A percentile compares a stretch with the other conserved stretches of the same genome.
Evolutionary conservation across 1,284 basidiomycete genomes (phyloP).

Genomic region (Ceratobasidium papillatum): DNA sequence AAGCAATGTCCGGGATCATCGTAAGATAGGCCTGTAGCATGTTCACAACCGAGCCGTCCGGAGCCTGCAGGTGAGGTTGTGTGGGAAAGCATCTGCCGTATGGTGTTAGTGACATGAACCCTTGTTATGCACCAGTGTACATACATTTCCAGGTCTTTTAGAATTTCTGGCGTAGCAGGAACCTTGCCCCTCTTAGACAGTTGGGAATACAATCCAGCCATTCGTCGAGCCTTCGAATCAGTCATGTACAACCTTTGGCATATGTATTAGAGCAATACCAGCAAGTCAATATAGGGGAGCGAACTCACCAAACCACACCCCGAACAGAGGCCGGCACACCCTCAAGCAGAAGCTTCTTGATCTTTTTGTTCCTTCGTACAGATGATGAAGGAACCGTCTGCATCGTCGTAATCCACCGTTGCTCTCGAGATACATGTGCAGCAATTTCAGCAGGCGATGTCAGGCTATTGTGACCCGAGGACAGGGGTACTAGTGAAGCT

Average conservation of each 20-base stretch:
- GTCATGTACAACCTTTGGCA: slow-evolving; percentile 65
- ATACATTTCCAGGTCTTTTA: slow-evolving; percentile 64
- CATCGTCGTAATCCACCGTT: slow-evolving; percentile 78
- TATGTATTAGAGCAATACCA: not conserved
- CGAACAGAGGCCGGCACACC: slow-evolving; percentile 86
- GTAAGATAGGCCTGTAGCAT: slow-evolving; percentile 76
- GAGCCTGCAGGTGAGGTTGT: slow-evolving; percentile 63
- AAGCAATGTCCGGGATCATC: slow-evolving; percentile 84
- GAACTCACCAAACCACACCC: slow-evolving; percentile 75
- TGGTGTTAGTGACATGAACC: slow-evolving; percentile 36
- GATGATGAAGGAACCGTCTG: slow-evolving; percentile 68
- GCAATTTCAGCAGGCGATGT: slow-evolving; percentile 56
- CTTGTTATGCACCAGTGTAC: slow-evolving; percentile 14
- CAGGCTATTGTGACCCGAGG: slow-evolving; percentile 28
- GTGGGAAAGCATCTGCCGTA: slow-evolving; percentile 56
- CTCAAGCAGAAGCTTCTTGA: slow-evolving; percentile 80
- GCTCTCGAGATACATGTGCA: slow-evolving; percentile 76
- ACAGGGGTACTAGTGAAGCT: not conserved
- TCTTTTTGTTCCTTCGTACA: slow-evolving; percentile 83
- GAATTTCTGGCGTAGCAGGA: slow-evolving; percentile 64
- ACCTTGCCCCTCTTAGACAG: slow-evolving; percentile 68
- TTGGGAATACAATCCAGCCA: slow-evolving; percentile 75
- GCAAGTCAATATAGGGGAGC: not conserved
- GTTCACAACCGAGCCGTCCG: slow-evolving; percentile 63
- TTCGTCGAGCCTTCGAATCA: slow-evolving; percentile 72